phyloP scores from a whole-genome alignment of 305 asterid species.

The Coffea humblotiana region DNA sequence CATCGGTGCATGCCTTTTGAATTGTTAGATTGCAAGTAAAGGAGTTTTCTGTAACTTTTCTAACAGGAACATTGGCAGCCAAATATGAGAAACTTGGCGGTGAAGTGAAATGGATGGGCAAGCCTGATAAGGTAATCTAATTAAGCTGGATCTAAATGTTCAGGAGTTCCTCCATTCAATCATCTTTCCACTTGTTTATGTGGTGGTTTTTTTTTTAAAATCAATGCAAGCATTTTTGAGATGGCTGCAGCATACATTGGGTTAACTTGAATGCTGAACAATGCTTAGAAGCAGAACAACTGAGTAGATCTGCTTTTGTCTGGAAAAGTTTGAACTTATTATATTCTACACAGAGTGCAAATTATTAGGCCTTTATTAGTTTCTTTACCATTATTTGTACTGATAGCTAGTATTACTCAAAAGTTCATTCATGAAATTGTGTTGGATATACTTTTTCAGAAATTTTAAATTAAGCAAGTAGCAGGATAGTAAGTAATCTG shows the following conservation, averaged over 20 bases:
- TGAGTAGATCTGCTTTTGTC: neutral
- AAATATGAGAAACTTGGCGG: conserved; percentile 92
- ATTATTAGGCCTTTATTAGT: neutral
- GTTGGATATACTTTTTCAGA: neutral
- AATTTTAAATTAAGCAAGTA: neutral
- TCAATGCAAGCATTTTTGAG: neutral
- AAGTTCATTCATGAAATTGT: neutral
- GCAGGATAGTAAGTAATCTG: neutral
- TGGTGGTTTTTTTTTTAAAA: neutral
- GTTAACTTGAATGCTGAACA: neutral
- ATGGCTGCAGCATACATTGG: neutral
- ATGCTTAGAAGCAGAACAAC: neutral
- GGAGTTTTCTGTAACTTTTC: conserved; percentile 16
- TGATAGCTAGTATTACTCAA: neutral
- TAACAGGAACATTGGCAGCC: conserved; percentile 75
- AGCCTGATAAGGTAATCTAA: conserved; percentile 77
- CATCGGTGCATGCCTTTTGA: neutral
- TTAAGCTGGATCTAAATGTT: neutral
- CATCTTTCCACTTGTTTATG: conserved; percentile 2
- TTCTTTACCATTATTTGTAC: neutral
- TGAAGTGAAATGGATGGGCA: conserved; percentile 99
- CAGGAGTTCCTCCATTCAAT: no score
- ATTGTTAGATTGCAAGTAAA: neutral
- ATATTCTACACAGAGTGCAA: neutral
- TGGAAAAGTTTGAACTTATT: neutral